phyloP scores from a whole-genome alignment of 2,329 filamentous ascomycete species.

The Exophiala aquamarina region DNA sequence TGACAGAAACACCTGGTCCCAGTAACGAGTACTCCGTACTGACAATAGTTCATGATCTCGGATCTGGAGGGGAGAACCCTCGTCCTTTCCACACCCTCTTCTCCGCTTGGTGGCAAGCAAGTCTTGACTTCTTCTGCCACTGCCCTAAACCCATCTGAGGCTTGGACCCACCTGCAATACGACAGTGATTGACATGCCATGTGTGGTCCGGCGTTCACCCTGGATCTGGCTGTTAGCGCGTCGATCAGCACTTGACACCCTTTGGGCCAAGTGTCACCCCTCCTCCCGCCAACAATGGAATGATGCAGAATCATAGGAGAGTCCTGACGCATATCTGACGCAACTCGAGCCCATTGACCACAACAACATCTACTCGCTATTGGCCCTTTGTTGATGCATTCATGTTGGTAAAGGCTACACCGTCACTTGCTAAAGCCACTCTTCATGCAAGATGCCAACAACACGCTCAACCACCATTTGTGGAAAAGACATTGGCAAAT shows the following conservation, averaged over 20 bases:
- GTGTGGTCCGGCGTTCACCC: constrained; percentile 23
- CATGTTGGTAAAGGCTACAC: too few species aligned
- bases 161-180: constrained; percentile 18
- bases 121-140: background rate
- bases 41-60: constrained; percentile 3
- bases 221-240: constrained; percentile 18
- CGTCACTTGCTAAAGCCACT: too few species aligned
- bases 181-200: constrained; percentile 18
- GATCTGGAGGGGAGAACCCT: constrained; percentile 1
- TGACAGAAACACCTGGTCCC: too few species aligned
- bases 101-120: constrained; percentile 15
- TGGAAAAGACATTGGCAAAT: too few species aligned
- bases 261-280: constrained; percentile 12
- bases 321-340: too few species aligned
- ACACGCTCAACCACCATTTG: too few species aligned
- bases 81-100: background rate
- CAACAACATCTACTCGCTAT: too few species aligned
- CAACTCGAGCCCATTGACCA: too few species aligned
- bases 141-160: constrained; percentile 12
- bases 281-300: background rate
- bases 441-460: too few species aligned
- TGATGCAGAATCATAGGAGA: too few species aligned
- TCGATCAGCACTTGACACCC: constrained; percentile 13
- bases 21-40: too few species aligned
- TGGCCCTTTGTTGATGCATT: too few species aligned